Base-by-base conservation (phyloP, 352 stramenopile species). In the Phytophthora vignae region DNA sequence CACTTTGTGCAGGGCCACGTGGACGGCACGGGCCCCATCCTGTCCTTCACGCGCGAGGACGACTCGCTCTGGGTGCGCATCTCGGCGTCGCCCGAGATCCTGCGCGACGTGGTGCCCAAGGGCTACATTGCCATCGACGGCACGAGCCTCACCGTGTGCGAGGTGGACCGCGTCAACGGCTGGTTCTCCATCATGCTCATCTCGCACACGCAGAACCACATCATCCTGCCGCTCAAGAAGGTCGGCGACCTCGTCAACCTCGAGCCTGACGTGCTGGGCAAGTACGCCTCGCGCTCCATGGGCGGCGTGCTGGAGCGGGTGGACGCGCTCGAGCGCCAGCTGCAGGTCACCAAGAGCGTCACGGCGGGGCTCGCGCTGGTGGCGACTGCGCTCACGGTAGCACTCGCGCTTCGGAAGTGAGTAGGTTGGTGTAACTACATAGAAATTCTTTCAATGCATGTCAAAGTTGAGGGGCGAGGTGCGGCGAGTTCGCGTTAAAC, bases 101-200 rank as follows among this genome's bases (percentile, higher is more conserved):
- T 99, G 52, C 73, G 85, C 65, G 97, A 98, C 74, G 98, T 99
- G 60, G 81, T 96, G 38, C 71, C 80, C 11, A 96, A 97, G 73
- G 90, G 97, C 57, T 99, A 99, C 83, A 97, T 99, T 67, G 96
- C 97, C 11, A 97, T 99, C 71, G 98, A 99, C 82, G 98, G 98
- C 64, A 99, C 97, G 19, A 98, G 91, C 44, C 90, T 99, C 67
- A 99, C 98, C 1, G 97, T 99, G 21, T 99, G 95, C 76, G 92
- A 98, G 56, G 94, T 95, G 17, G 87, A 97, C 69, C 73, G 67
- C 1, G 70, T 76, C 36, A 82, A 94, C 60, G 82, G 89, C 63
- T 99, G 93, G 88, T 99, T 99, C 79, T 98, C 92, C 50, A 98
- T 99, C 76, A 99, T 99, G 98, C 90, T 99, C 74, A 96, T 99